These are phyloP conservation scores for Rosa persica DNA, from an alignment of 306 rosid genomes.

Conservation along the genomic window DNA sequence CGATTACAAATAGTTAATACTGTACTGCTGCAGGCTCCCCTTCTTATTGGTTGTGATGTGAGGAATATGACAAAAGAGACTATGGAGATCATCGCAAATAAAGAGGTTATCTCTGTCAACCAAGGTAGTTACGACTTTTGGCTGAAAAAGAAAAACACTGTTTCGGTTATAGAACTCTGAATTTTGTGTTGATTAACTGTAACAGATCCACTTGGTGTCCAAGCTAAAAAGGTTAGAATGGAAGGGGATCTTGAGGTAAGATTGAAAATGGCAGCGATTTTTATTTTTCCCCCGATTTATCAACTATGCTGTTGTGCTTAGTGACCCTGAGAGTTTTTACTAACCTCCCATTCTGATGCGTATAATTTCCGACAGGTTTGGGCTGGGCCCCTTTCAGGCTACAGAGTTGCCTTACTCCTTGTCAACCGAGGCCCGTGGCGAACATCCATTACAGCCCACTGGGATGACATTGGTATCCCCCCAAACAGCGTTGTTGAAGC, in stretches of 20 bases:
- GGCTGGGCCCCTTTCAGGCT: constrained; percentile 90
- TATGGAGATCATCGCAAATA: constrained; percentile 55
- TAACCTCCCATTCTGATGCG: neutral
- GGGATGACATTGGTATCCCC: constrained; percentile 94
- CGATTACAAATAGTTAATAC: constrained; percentile 17
- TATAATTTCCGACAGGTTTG: constrained; percentile 53
- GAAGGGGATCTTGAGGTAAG: constrained; percentile 85
- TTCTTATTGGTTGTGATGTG: constrained; percentile 94
- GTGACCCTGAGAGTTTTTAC: neutral
- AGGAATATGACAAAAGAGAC: constrained; percentile 75
- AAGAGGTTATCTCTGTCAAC: constrained; percentile 80
- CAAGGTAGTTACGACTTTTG: constrained; percentile 51
- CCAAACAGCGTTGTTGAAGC: constrained; percentile 55
- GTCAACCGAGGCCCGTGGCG: constrained; percentile 59
- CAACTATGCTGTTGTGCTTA: neutral
- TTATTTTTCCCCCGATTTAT: neutral
- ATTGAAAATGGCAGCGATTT: neutral
- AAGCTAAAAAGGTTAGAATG: constrained; percentile 84
- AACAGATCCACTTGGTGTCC: constrained; percentile 78
- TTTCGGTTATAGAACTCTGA: neutral
- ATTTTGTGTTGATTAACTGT: neutral
- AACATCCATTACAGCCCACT: constrained; percentile 44
- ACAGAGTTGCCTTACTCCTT: constrained; percentile 63
- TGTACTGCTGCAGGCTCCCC: constrained; percentile 74
- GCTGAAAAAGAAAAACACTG: neutral